Evolutionary conservation across 176 grass and related monocot genomes (phyloP).

Genomic region (Lolium perenne): DNA sequence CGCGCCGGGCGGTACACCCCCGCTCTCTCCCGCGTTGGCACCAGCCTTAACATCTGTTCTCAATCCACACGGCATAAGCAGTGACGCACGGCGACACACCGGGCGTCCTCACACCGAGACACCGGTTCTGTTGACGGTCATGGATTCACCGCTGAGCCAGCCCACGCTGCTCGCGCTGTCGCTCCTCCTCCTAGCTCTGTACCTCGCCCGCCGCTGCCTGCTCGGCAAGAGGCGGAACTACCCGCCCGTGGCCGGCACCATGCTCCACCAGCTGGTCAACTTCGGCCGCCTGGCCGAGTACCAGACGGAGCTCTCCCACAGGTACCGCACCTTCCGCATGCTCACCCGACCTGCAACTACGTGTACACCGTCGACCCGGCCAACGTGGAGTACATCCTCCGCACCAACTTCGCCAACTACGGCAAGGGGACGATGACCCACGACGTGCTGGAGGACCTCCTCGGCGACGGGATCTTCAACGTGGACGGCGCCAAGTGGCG

Average conservation of each 20-base stretch:
- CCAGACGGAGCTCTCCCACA: constrained; percentile 47
- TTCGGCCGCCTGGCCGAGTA: constrained; percentile 60
- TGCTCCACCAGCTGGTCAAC: constrained; percentile 63
- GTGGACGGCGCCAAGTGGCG: constrained; percentile 83
- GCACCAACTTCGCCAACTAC: constrained; percentile 86
- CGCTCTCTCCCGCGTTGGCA: too few species aligned
- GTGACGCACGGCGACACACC: neutral
- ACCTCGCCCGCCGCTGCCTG: constrained; percentile 16
- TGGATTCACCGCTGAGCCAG: constrained; percentile 28
- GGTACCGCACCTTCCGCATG: constrained; percentile 75
- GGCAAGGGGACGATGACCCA: constrained; percentile 61
- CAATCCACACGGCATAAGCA: neutral
- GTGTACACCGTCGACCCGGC: constrained; percentile 74
- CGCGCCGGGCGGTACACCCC: too few species aligned
- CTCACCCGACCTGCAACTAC: constrained; percentile 61
- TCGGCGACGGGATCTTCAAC: constrained; percentile 85
- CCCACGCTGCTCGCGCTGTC: constrained; percentile 14
- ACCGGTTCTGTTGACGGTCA: neutral
- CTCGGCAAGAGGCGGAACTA: constrained; percentile 38
- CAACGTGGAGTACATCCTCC: constrained; percentile 82
- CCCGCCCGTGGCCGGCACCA: constrained; percentile 65
- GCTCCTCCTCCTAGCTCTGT: constrained; percentile 20
- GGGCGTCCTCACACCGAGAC: neutral
- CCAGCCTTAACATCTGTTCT: neutral
- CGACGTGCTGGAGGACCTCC: constrained; percentile 53